phyloP scores from a whole-genome alignment of 495 filamentous ascomycete genomes.

The Darksidea phi region DNA sequence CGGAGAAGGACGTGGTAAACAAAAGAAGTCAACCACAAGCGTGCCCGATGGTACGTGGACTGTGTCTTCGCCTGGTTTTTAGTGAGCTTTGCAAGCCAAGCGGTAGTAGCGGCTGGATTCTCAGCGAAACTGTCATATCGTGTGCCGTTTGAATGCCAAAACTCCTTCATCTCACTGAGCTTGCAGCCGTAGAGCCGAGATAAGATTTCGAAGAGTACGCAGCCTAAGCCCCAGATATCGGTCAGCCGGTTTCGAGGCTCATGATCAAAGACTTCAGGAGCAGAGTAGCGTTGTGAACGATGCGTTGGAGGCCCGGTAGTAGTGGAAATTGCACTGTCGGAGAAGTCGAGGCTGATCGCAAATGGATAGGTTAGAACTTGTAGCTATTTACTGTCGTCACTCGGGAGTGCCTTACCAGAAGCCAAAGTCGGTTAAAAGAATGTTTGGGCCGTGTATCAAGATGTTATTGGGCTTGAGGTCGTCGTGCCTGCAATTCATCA shows the following conservation, averaged over 20 bases:
- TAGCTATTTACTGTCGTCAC: not conserved
- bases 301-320: constrained; percentile 1
- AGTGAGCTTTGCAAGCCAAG: too few relatives aligned
- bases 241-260: constrained; percentile 3
- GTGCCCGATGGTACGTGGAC: not conserved
- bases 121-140: not conserved
- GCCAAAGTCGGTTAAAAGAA: constrained; percentile 22
- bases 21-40: not conserved
- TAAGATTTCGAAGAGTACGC: constrained; percentile 13
- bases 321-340: constrained; percentile 8
- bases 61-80: not conserved
- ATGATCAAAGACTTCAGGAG: constrained; percentile 3
- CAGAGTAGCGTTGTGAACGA: constrained; percentile 6
- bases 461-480: constrained; percentile 28
- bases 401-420: constrained; percentile 9
- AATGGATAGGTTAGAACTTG: not conserved
- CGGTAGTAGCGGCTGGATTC: not conserved
- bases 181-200: not conserved
- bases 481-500: constrained; percentile 11
- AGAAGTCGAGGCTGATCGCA: constrained; percentile 5
- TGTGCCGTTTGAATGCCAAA: constrained; percentile 8
- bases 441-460: constrained; percentile 10
- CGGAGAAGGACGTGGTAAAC: not conserved
- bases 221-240: constrained; percentile 11
- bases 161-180: not conserved